Percentiles rank a stretch among this genome's conserved stretches.
These are phyloP conservation scores for Lactarius akahatsu DNA, from an alignment of 768 basidiomycete species.

Conservation along the genomic window DNA sequence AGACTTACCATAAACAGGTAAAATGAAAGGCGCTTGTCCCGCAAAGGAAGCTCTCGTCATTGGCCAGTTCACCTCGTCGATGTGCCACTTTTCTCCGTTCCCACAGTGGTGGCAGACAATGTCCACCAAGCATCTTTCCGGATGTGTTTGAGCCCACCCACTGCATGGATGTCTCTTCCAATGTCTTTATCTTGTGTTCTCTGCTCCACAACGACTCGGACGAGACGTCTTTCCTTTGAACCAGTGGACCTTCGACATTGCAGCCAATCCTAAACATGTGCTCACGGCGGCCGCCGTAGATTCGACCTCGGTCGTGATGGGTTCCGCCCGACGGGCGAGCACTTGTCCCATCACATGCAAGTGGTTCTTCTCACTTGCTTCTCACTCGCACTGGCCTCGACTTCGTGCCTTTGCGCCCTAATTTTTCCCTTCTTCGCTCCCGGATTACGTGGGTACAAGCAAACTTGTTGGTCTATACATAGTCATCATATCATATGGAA, in stretches of 20 bases:
- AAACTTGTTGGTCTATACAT: constrained; percentile 56
- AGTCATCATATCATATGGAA: neutral
- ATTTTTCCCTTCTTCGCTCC: constrained; percentile 55
- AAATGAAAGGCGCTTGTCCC: constrained; percentile 50
- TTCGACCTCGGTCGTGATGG: too few species aligned
- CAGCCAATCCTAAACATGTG: neutral
- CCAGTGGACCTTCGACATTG: too few species aligned
- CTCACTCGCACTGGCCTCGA: constrained; percentile 52
- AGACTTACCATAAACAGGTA: constrained; percentile 11
- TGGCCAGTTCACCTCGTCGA: constrained; percentile 55
- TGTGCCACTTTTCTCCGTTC: neutral
- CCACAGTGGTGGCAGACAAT: too few species aligned
- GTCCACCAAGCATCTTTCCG: too few species aligned
- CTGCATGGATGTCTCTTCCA: constrained; percentile 39
- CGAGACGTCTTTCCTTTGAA: too few species aligned
- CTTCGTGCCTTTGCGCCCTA: constrained; percentile 67
- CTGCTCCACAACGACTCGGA: too few species aligned
- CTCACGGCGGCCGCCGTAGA: too few species aligned
- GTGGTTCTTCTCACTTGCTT: neutral
- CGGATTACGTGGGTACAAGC: constrained; percentile 72
- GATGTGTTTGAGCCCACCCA: constrained; percentile 58
- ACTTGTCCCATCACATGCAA: too few species aligned
- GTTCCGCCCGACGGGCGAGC: too few species aligned
- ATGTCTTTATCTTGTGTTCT: neutral
- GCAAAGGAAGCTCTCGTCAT: constrained; percentile 57